A percentile compares a stretch with the other conserved stretches of the same genome.
Evolutionary conservation across 2,329 filamentous ascomycete genomes (phyloP).

Genomic region (Cladosporium velox): DNA sequence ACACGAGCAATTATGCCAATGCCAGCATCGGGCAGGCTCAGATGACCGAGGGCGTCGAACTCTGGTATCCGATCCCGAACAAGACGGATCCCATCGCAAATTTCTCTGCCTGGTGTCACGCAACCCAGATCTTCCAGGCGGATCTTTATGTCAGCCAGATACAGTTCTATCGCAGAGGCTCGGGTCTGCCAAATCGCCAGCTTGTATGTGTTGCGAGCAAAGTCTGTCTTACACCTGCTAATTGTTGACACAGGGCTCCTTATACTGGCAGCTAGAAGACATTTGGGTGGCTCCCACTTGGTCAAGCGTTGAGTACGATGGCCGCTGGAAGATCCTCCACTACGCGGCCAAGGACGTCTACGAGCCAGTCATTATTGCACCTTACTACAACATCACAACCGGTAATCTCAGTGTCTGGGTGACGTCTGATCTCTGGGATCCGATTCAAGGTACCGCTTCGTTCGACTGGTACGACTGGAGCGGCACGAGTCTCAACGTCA

Average conservation of each 20-base stretch:
- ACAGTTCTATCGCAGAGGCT: constrained; percentile 62
- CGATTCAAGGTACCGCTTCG: constrained; percentile 48
- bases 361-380: constrained; percentile 59
- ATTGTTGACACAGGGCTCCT: constrained; percentile 41
- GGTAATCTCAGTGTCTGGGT: constrained; percentile 57
- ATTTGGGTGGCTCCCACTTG: constrained; percentile 62
- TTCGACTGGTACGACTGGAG: constrained; percentile 56
- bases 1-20: constrained; percentile 50
- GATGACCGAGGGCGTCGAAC: constrained; percentile 59
- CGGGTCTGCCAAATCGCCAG: constrained; percentile 58
- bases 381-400: constrained; percentile 55
- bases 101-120: constrained; percentile 63
- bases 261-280: constrained; percentile 69
- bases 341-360: constrained; percentile 61
- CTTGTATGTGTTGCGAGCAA: constrained; percentile 34
- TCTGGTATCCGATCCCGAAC: constrained; percentile 59
- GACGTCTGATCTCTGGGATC: constrained; percentile 59
- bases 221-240: neutral
- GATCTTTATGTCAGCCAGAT: constrained; percentile 64
- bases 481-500: constrained; percentile 47
- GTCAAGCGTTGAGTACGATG: constrained; percentile 64
- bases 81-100: constrained; percentile 57
- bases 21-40: constrained; percentile 53
- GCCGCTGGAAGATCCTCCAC: constrained; percentile 64
- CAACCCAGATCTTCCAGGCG: constrained; percentile 66